phyloP scores from a whole-genome alignment of 345 rosid species.

The Rhizophora mangle region DNA sequence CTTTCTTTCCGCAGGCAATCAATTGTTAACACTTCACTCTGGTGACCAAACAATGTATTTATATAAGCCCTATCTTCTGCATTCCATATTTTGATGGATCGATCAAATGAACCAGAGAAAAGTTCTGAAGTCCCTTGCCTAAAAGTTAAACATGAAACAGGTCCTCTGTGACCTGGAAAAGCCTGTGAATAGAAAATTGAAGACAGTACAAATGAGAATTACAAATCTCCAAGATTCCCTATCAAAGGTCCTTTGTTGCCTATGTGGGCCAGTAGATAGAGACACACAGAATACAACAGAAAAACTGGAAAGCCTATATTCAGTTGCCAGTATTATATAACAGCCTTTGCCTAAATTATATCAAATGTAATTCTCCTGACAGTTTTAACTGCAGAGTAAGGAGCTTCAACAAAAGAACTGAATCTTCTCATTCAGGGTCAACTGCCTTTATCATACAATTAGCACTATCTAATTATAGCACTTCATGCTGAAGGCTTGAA shows the following conservation, averaged over 20 bases:
- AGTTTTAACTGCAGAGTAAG: too few species aligned
- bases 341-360: too few species aligned
- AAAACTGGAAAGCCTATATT: too few species aligned
- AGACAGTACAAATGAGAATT: constrained; percentile 20
- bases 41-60: constrained; percentile 73
- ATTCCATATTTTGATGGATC: constrained; percentile 92
- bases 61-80: constrained; percentile 83
- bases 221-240: neutral
- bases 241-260: neutral
- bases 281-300: too few species aligned
- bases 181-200: constrained; percentile 47
- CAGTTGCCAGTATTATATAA: too few species aligned
- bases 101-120: constrained; percentile 97
- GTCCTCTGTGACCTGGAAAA: constrained; percentile 85
- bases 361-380: too few species aligned
- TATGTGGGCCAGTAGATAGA: neutral
- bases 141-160: constrained; percentile 83
- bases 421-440: too few species aligned
- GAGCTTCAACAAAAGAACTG: too few species aligned
- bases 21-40: constrained; percentile 66
- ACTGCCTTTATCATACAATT: too few species aligned
- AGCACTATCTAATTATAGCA: too few species aligned
- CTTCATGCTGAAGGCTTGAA: too few species aligned
- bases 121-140: constrained; percentile 82
- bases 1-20: constrained; percentile 82